phyloP scores from a whole-genome alignment of 2,329 filamentous ascomycete species.

The Pseudogymnoascus verrucosus region DNA sequence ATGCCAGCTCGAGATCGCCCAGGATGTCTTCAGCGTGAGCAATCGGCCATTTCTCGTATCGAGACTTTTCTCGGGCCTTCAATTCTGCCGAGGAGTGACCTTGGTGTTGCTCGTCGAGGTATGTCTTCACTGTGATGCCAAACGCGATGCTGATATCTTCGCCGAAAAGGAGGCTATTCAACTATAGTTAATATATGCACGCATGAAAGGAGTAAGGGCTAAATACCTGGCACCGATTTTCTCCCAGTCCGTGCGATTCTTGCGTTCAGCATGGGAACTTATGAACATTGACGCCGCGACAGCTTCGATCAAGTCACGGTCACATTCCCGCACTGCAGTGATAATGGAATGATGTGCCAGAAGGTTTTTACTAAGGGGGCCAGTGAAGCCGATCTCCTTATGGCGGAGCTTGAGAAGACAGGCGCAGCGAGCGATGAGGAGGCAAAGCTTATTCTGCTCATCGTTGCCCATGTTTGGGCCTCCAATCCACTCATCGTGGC shows the following conservation, averaged over 20 bases:
- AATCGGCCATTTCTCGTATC: constrained; percentile 39
- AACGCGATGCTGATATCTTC: constrained; percentile 66
- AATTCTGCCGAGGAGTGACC: constrained; percentile 44
- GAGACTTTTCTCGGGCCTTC: constrained; percentile 37
- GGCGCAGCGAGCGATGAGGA: constrained; percentile 79
- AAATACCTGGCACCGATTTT: constrained; percentile 63
- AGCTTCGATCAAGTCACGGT: constrained; percentile 79
- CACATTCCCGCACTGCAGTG: constrained; percentile 66
- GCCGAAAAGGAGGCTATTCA: constrained; percentile 54
- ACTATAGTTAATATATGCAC: not conserved
- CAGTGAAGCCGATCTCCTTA: constrained; percentile 82
- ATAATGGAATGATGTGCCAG: constrained; percentile 80
- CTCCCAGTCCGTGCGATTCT: constrained; percentile 46
- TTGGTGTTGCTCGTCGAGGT: constrained; percentile 62
- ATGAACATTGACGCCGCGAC: constrained; percentile 74
- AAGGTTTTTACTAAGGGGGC: constrained; percentile 83
- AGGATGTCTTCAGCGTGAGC: constrained; percentile 48
- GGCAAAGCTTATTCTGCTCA: constrained; percentile 67
- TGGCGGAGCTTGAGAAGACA: constrained; percentile 77
- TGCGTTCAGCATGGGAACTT: constrained; percentile 67
- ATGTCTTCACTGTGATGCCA: constrained; percentile 72
- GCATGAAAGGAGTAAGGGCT: constrained; percentile 6
- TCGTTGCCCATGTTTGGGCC: constrained; percentile 50
- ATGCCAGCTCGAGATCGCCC: constrained; percentile 52
- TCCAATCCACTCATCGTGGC: constrained; percentile 46